Base-by-base conservation (phyloP, 2,329 filamentous ascomycete species). In the Fusarium buxicola region DNA sequence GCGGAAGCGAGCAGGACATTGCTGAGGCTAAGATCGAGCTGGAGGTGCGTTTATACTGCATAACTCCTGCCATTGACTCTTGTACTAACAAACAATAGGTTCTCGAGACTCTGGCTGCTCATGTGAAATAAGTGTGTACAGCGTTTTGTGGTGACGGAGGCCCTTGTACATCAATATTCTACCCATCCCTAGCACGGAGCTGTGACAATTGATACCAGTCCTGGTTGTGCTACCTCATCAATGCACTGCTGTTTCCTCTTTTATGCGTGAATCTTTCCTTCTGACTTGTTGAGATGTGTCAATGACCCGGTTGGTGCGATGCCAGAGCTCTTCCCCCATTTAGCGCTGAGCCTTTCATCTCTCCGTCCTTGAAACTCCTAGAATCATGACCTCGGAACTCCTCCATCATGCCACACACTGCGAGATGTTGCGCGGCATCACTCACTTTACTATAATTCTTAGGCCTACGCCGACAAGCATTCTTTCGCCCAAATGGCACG, bases 21-120 rank as follows among this genome's bases (percentile, higher is more conserved):
- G 94, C 94, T 68, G 95, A 99, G 88, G 95, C 95, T 70, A 98
- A 97, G 88, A 94, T 99, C 78, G 94, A 98, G 86, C 83, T 99
- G 72, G 95, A 99, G 92, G 94, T 97, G 61, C 21, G 74, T 71
- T 39, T 18, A 30, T 27, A 5, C 27, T n/a, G 16, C 46, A 56
- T 9, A 58, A 16, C 7, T 13, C 8, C 43, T 38, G 27, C 44
- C 38, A 59, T 15, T 51, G 36, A 27, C 10, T n/a, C 18, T 25
- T 16, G 43, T 69, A 60, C 78, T 86, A 73, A 85, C 73, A 31
- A 21, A 10, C 8, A 13, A 39, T 35, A 94, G 91, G 90, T 94
- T 74, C 85, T 95, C 72, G 92, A 95, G 86, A 91, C 87, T 77
- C 85, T 95, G 74, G 89, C 93, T 81, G 88, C 89, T 73, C 87